phyloP scores from a whole-genome alignment of 2,329 filamentous ascomycete genomes.

The Colletotrichum sp. region DNA sequence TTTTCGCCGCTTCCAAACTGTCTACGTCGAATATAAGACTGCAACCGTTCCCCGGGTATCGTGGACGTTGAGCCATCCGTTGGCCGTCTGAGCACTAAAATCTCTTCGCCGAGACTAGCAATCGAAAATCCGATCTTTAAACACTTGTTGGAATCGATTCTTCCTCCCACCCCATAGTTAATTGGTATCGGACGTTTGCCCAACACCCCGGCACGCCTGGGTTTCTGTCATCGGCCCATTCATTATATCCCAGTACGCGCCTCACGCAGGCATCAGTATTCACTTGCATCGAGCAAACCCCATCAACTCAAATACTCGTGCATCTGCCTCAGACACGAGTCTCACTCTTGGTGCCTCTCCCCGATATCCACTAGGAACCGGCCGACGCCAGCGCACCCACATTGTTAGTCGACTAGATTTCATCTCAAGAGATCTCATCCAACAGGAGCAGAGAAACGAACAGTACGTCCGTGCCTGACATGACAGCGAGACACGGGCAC shows the following conservation, averaged over 20 bases:
- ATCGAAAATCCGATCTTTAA: not conserved
- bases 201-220: not conserved
- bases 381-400: not conserved
- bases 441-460: slow-evolving; percentile 2
- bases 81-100: not conserved
- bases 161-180: not conserved
- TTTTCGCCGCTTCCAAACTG: not conserved
- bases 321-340: slow-evolving; percentile 16
- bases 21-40: slow-evolving; percentile 21
- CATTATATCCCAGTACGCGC: not conserved
- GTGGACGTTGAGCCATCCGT: slow-evolving; percentile 14
- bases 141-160: not conserved
- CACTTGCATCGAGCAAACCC: not conserved
- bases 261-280: not conserved
- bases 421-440: not conserved
- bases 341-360: slow-evolving; percentile 11
- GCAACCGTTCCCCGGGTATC: slow-evolving; percentile 16
- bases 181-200: not conserved
- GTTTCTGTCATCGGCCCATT: not conserved
- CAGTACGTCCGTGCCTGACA: slow-evolving; percentile 22
- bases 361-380: slow-evolving; percentile 1
- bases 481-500: slow-evolving; percentile 21
- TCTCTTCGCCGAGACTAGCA: not conserved
- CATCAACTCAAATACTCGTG: not conserved
- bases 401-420: not conserved